Base-by-base conservation (phyloP, 352 stramenopile species). In the Pythium apleroticum region DNA sequence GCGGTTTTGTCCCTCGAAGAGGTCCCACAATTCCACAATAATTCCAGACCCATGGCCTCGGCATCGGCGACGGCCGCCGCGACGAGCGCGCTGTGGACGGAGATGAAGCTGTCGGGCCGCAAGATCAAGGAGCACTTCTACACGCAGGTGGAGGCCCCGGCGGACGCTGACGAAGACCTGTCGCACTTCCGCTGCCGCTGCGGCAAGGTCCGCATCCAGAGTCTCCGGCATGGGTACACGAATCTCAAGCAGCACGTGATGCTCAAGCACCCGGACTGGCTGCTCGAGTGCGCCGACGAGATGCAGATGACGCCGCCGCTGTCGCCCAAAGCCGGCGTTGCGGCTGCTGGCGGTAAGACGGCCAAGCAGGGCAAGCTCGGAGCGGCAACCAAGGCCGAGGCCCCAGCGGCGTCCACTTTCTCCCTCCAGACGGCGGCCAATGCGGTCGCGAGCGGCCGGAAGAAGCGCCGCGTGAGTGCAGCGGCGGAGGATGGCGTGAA, bases 171-270 rank as follows among this genome's bases (percentile, higher is more conserved):
- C 22, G 63, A 64, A 14, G 45, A 61, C 14, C 43, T 50, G 37
- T 45, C 56, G 39, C 56, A 63, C 39, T 90, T 87, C 63, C 80
- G 71, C 43, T 91, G 83, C 37, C 80, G 77, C 62, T 91, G 83
- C 48, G 80, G 80, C 64, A 88, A 88, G 52, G 73, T 74, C 24
- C 75, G 82, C 20, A 53, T 76, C 24, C 79, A 88, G 68, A 75
- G 66, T 52, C 68, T 86, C 43, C 75, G 77, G 46, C 65, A 84
- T 48, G 73, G 80, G 1, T 89, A 88, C 70, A 81, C 78, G 20
- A 87, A 87, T 64, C 61, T 91, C 49, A 83, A 81, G 63, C 78
- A 89, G 54, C 83, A 91, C 58, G 69, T 91, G 30, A 35, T 82
- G 27, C 57, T 86, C 24, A 89, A 91, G 53, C 83, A 91, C 66